These are phyloP conservation scores for Diphasiastrum complanatum DNA, from an alignment of 83 land plant genomes.

Conservation along the genomic window DNA sequence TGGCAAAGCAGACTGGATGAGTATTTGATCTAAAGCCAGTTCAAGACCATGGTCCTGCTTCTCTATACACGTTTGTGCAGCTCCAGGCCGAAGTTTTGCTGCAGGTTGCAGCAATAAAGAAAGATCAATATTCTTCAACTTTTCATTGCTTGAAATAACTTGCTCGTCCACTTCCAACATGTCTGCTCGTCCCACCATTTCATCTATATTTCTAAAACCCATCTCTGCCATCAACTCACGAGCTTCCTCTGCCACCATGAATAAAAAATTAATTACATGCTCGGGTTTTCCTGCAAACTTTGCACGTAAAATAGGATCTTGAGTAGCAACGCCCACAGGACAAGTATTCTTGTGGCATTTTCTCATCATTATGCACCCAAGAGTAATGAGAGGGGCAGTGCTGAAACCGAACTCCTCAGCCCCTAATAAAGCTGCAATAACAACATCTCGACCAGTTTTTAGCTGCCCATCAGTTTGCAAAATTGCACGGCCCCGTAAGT, in stretches of 20 bases:
- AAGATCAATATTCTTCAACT: slow-evolving; percentile 77
- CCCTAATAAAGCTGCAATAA: slow-evolving; percentile 86
- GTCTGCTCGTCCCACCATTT: slow-evolving; percentile 96
- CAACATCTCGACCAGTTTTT: slow-evolving; percentile 90
- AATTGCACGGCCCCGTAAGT: slow-evolving; percentile 82
- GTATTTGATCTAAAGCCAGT: slow-evolving; percentile 74
- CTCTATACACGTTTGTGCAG: slow-evolving; percentile 86
- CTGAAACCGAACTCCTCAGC: slow-evolving; percentile 98
- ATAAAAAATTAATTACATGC: slow-evolving; percentile 93
- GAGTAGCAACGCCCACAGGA: slow-evolving; percentile 98
- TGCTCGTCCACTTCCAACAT: slow-evolving; percentile 82
- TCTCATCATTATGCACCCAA: slow-evolving; percentile 98
- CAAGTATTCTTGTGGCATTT: slow-evolving; percentile 98
- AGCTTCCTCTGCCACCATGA: slow-evolving; percentile 93
- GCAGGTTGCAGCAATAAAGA: slow-evolving; percentile 86
- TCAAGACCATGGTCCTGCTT: slow-evolving; percentile 90
- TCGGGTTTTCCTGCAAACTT: slow-evolving; percentile 97
- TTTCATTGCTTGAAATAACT: slow-evolving; percentile 62
- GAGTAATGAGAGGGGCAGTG: slow-evolving; percentile 85
- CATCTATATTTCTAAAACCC: slow-evolving; percentile 73
- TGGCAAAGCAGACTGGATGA: slow-evolving; percentile 53
- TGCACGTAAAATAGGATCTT: slow-evolving; percentile 89
- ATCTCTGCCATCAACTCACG: slow-evolving; percentile 83
- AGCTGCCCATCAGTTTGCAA: slow-evolving; percentile 95
- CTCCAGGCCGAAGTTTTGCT: slow-evolving; percentile 87